A percentile compares a stretch with the other conserved stretches of the same genome.
phyloP scores from a whole-genome alignment of 192 early-diverging fungal genomes.

The Funneliformis geosporum region DNA sequence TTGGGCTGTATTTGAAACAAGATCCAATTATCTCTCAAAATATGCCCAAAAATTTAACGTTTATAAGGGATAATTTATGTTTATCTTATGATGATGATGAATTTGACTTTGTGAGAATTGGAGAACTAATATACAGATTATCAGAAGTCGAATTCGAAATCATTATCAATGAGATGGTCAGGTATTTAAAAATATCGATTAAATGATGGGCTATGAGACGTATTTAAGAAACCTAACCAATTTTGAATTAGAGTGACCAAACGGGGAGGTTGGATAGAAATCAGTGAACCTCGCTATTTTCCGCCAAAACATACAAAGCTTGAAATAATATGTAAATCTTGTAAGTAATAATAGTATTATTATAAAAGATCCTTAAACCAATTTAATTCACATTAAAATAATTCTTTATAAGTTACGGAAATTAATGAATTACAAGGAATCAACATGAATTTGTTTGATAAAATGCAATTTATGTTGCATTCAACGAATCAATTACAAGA shows the following conservation, averaged over 20 bases:
- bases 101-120: conserved; percentile 3
- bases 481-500: neutral
- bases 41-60: neutral
- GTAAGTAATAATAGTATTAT: neutral
- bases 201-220: neutral
- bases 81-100: neutral
- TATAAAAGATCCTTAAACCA: neutral
- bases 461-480: neutral
- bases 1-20: neutral
- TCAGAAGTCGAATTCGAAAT: neutral
- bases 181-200: neutral
- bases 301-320: neutral
- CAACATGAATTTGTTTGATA: neutral
- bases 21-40: neutral
- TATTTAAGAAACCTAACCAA: neutral
- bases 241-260: neutral
- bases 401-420: neutral
- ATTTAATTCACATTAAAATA: neutral
- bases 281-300: neutral
- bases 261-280: conserved; percentile 15
- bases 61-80: neutral
- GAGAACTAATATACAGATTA: neutral
- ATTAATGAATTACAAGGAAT: neutral
- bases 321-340: neutral
- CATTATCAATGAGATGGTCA: neutral